A percentile compares a stretch with the other conserved stretches of the same genome.
Conservation (phyloP, 208 protist genomes). For the Trypanosoma boissoni region DNA sequence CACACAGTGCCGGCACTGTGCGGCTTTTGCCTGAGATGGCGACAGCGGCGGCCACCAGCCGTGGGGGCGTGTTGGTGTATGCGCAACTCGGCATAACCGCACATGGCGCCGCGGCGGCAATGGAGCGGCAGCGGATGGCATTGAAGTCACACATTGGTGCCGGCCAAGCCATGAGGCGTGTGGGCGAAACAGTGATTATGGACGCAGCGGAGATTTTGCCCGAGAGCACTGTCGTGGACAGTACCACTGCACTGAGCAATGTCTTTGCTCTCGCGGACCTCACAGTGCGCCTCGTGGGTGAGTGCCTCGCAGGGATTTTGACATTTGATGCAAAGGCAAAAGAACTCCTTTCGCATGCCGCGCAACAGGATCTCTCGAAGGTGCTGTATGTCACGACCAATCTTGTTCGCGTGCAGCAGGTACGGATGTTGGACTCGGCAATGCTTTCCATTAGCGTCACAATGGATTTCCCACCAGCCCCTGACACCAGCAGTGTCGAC, state of each 20-base stretch:
- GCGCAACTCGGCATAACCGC: conserved; percentile 4
- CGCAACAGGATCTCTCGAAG: conserved; percentile 2
- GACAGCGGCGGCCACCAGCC: background rate
- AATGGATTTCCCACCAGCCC: background rate
- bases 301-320: too few relatives aligned
- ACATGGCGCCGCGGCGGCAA: background rate
- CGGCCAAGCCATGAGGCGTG: background rate
- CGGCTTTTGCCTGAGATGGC: conserved; percentile 3
- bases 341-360: background rate
- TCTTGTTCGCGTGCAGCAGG: background rate
- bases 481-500: background rate
- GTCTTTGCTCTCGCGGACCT: too few relatives aligned
- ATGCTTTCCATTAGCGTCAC: background rate
- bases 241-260: background rate
- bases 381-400: conserved; percentile 6
- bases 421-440: background rate
- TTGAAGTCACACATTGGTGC: background rate
- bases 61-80: background rate
- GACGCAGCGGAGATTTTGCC: background rate
- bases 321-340: background rate
- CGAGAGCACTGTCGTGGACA: background rate
- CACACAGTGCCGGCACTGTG: background rate
- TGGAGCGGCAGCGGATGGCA: background rate
- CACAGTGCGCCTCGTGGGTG: too few relatives aligned
- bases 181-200: background rate